phyloP scores from a whole-genome alignment of 495 filamentous ascomycete species.

The Podospora sp. region DNA sequence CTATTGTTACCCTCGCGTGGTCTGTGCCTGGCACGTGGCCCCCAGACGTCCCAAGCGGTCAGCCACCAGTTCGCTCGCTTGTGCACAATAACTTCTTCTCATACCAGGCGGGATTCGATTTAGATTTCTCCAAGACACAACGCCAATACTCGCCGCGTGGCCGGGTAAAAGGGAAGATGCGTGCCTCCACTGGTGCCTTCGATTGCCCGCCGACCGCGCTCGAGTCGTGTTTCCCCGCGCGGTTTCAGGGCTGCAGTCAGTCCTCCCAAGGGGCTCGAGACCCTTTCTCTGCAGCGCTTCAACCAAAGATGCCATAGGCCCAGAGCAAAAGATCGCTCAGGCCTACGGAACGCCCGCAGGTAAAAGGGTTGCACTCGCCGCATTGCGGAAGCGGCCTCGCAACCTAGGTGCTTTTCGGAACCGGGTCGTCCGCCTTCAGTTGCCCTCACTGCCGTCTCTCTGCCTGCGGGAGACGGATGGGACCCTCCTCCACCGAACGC shows the following conservation, averaged over 20 bases:
- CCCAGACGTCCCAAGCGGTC: not conserved
- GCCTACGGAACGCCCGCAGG: not conserved
- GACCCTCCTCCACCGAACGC: not conserved
- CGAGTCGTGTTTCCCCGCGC: slow-evolving; percentile 7
- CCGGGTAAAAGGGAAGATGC: slow-evolving; percentile 1
- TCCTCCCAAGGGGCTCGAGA: slow-evolving; percentile 12
- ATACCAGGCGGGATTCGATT: not conserved
- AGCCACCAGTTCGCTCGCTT: not conserved
- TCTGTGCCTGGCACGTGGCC: not conserved
- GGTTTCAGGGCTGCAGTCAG: slow-evolving; percentile 2
- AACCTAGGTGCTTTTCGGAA: slow-evolving; percentile 3
- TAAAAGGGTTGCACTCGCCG: not conserved
- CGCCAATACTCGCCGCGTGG: slow-evolving; percentile 1
- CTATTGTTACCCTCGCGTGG: not conserved
- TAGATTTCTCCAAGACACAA: not conserved
- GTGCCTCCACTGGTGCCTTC: slow-evolving; percentile 5
- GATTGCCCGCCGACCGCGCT: not conserved
- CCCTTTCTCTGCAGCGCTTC: not conserved
- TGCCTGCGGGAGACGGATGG: no score
- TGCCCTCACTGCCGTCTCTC: not conserved
- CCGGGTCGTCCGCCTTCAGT: slow-evolving; percentile 12
- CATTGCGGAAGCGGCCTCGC: not conserved
- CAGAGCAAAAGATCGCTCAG: slow-evolving; percentile 20
- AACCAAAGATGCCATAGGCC: not conserved
- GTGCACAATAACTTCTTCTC: not conserved